Base-by-base conservation (phyloP, 805 yeast genomes). In the Wickerhamiella dianesei region DNA sequence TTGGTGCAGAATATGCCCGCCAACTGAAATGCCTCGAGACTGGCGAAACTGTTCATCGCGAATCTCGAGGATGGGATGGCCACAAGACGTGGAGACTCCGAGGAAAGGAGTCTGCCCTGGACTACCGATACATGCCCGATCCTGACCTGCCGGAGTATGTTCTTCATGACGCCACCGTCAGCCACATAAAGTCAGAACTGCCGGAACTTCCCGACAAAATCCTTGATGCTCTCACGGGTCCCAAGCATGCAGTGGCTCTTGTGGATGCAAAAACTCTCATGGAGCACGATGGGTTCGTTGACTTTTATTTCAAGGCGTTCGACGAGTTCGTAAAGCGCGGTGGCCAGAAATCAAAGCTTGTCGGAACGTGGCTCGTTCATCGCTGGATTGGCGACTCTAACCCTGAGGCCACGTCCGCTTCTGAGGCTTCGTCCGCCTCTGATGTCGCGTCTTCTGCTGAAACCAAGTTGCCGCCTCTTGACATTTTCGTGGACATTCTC, bases 61-160 rank as follows among this genome's bases (percentile, higher is more conserved):
- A 88, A 57, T 92, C 98, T 0, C 72, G 96, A 58, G 92, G 95
- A 17, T 92, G 96, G 96, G 80, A 81, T 56, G 96, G 96, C 2
- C 63, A 63, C 2, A 66, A 69, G 39, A 89, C 97, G 0, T 68
- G 72, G 41, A 70, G 74, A 44, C 64, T 82, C 44, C 74, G 98
- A 59, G 69, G 75, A 3, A 92, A 92, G 57, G 96, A 89, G 60
- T 74, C 75, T 37, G 74, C 84, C 0, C 73, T 83, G 12, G 98
- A 92, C 62, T 92, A 92, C 63, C 69, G 97, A 56, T 92, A 87
- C 59, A 80, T 89, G 73, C 96, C 97, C 0, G 98, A 92, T 61
- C 84, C 94, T 1, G 98, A 92, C 61, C 65, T 92, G 25, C 87
- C 92, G 0, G 62, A 65, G 1, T 64, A 88, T 3, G 49, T 56